Evolutionary conservation across 164 flowering plant genomes (phyloP), one percentile per base, ranked within the genome.

Genomic region (Kalanchoe fedtschenkoi): DNA sequence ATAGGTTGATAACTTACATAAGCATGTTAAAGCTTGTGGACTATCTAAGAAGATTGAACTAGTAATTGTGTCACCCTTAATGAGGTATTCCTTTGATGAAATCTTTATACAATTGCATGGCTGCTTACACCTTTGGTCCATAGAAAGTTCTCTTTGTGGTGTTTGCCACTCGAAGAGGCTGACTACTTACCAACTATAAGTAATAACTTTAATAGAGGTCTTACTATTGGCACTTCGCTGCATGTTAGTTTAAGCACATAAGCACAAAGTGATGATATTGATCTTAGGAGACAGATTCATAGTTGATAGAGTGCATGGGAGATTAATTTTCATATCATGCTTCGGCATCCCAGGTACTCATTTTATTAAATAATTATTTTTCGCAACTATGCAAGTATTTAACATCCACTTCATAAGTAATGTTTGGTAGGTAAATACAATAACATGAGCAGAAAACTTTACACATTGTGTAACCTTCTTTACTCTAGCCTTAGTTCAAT

Each of bases 1-100:
- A 44, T 77, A 92, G 98, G 96, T 86, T 68, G 89, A 79, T 73
- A 81, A 81, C 75, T 70, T 92, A 71, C 84, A 83, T 17, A 85
- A 84, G 71, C 96, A 89, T 82, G 93, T 92, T 60, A 88, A 72
- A 42, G 69, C 72, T 2, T 66, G 66, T 71, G 95, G 96, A 51
- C 81, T 92, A 62, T 67, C 71, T 57, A 82, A 78, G 80, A 80
- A 70, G 78, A 72, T 89, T 72, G 96, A 92, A 32, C 69, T 92
- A 60, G 98, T 92, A 43, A 70, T 92, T 61, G 61, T 78, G 32
- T 92, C 96, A 53, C 97, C 99, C 62, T 68, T 92, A 74, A 62
- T 84, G 39, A 86, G 96, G 98, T 87, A 80, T 64, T 74, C 9
- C 38, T 33, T 58, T 28, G 47, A 11, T 51, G 11, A 2, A 17